phyloP scores from a whole-genome alignment of 2,329 filamentous ascomycete genomes.

The Pseudogymnoascus sp. region DNA sequence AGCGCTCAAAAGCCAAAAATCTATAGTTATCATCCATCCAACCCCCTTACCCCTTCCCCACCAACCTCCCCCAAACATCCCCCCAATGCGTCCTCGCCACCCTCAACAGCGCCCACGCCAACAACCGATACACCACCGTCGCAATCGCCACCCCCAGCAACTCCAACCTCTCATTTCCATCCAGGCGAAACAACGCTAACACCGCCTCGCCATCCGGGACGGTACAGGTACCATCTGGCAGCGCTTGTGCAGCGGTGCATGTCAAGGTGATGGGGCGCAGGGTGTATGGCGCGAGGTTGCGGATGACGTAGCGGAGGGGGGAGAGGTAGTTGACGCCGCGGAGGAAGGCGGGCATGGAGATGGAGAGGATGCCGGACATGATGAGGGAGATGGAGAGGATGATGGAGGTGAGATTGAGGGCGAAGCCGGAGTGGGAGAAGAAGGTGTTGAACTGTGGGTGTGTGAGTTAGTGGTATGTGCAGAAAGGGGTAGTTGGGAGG shows the following conservation, averaged over 20 bases:
- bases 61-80: slow-evolving; percentile 7
- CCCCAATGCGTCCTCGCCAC: slow-evolving; percentile 44
- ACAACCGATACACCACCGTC: slow-evolving; percentile 54
- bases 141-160: slow-evolving; percentile 54
- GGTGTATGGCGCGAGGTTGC: slow-evolving; percentile 58
- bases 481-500: too few species aligned
- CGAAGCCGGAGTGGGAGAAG: slow-evolving; percentile 66
- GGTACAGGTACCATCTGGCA: slow-evolving; percentile 53
- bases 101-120: slow-evolving; percentile 52
- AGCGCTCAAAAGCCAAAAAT: not conserved
- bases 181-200: slow-evolving; percentile 56
- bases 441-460: slow-evolving; percentile 57
- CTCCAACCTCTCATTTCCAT: slow-evolving; percentile 51
- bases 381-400: slow-evolving; percentile 61
- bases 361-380: slow-evolving; percentile 63
- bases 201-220: slow-evolving; percentile 60
- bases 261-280: slow-evolving; percentile 52
- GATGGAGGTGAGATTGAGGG: slow-evolving; percentile 62
- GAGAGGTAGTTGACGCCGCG: slow-evolving; percentile 62
- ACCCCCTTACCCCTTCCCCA: not conserved
- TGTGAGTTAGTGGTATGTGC: too few species aligned
- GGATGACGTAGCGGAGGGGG: slow-evolving; percentile 61
- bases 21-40: not conserved
- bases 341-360: slow-evolving; percentile 58
- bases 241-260: slow-evolving; percentile 50